Percentiles rank a stretch among this genome's conserved stretches.
These are phyloP conservation scores for Acanthamoeba sp. DNA, from an alignment of 208 protist species.

Conservation along the genomic window DNA sequence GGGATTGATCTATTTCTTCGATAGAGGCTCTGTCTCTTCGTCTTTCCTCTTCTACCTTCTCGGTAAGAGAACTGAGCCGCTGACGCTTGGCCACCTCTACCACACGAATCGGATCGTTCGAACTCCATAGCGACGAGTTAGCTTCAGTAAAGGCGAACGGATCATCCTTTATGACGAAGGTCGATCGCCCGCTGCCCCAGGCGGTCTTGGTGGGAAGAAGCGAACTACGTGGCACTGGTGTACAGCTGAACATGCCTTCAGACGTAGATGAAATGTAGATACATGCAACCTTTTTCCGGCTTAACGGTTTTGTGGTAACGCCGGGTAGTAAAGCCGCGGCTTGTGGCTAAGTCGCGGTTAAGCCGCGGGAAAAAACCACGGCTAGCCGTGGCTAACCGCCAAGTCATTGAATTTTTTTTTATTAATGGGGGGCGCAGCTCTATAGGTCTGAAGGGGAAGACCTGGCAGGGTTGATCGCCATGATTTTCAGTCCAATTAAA, in stretches of 20 bases:
- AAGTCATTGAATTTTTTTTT: no score
- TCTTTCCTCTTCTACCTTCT: neutral
- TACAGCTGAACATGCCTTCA: neutral
- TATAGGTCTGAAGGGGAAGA: no score
- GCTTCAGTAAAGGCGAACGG: slow-evolving; percentile 20
- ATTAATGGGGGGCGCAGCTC: no score
- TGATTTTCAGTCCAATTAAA: no score
- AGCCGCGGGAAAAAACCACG: no score
- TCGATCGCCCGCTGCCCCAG: neutral
- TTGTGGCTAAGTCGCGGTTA: no score
- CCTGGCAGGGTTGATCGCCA: no score
- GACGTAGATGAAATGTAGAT: no score
- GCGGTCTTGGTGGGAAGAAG: neutral
- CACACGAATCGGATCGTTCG: neutral
- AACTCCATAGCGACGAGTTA: neutral
- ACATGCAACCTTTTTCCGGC: no score
- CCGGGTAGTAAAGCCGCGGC: no score
- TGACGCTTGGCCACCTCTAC: slow-evolving; percentile 20
- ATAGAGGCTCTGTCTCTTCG: neutral
- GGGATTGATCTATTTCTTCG: slow-evolving; percentile 17
- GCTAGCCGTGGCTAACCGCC: no score
- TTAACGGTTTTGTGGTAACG: no score
- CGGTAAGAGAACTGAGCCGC: neutral
- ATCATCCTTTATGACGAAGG: neutral
- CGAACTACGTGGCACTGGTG: neutral